Evolutionary conservation across 176 grass and related monocot species (phyloP).

Genomic region (Oryza officinalis): DNA sequence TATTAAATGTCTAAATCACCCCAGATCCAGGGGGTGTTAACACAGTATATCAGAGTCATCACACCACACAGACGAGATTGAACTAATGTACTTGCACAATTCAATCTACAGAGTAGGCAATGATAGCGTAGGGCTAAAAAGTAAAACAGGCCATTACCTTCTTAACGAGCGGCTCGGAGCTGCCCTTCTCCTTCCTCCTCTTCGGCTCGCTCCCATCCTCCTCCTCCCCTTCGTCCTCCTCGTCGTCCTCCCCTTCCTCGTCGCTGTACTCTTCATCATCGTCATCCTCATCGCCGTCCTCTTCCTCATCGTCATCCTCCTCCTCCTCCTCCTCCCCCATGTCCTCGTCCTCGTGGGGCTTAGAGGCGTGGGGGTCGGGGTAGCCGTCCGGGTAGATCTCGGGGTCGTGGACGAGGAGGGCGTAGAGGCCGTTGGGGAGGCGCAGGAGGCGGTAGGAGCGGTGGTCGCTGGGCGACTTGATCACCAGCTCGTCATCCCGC

Average conservation of each 20-base stretch:
- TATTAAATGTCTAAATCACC: background rate
- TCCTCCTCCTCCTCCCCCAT: background rate
- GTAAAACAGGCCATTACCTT: conserved; percentile 52
- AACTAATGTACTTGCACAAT: background rate
- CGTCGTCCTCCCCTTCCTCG: conserved; percentile 31
- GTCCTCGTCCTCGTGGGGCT: conserved; percentile 34
- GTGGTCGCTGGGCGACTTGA: conserved; percentile 80
- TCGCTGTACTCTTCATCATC: conserved; percentile 43
- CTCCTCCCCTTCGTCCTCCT: conserved; percentile 25
- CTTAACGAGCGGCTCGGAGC: conserved; percentile 56
- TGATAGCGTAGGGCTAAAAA: background rate
- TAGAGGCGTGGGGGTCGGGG: background rate
- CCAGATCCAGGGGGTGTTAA: conserved; percentile 1
- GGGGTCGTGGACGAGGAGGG: conserved; percentile 80
- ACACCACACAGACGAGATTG: background rate
- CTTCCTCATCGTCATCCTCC: conserved; percentile 18
- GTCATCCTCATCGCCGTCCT: conserved; percentile 38
- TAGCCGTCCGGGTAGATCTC: conserved; percentile 78
- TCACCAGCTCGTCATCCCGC: conserved; percentile 56
- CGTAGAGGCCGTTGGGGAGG: conserved; percentile 73
- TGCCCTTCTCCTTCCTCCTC: conserved; percentile 53
- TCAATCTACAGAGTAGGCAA: conserved; percentile 1
- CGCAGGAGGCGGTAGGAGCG: conserved; percentile 76
- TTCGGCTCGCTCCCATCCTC: conserved; percentile 56
- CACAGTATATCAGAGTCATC: background rate